phyloP scores from a whole-genome alignment of 2,329 filamentous ascomycete species.

The Ophiocordyceps camponoti-rufipedis region DNA sequence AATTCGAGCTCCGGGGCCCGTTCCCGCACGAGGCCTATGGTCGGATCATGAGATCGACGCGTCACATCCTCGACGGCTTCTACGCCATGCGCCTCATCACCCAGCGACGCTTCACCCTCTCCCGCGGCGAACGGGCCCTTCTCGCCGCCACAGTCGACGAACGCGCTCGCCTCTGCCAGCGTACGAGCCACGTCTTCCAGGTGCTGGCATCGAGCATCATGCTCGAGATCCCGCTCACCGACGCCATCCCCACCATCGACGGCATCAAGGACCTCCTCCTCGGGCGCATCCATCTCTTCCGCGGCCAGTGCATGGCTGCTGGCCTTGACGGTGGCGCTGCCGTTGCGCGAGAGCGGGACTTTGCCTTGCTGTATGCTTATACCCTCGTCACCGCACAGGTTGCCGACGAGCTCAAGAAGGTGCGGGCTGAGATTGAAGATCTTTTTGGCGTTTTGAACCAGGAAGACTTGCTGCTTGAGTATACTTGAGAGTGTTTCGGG shows the following conservation, averaged over 20 bases:
- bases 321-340: constrained; percentile 2
- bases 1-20: constrained; percentile 76
- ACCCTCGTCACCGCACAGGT: constrained; percentile 51
- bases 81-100: constrained; percentile 93
- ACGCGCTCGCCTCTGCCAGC: constrained; percentile 61
- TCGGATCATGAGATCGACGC: constrained; percentile 61
- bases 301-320: constrained; percentile 14
- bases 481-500: constrained; percentile 3
- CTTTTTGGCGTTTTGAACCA: constrained; percentile 46
- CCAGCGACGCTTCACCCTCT: constrained; percentile 56
- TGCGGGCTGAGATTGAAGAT: constrained; percentile 41
- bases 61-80: constrained; percentile 78
- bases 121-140: constrained; percentile 64
- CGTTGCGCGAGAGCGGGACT: constrained; percentile 47
- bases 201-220: constrained; percentile 89
- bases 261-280: constrained; percentile 67
- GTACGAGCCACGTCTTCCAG: constrained; percentile 74
- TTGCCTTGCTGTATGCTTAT: constrained; percentile 84
- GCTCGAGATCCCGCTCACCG: constrained; percentile 81
- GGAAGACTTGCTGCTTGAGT: constrained; percentile 38
- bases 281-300: constrained; percentile 74
- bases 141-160: constrained; percentile 65
- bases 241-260: constrained; percentile 70
- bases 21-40: constrained; percentile 62
- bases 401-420: constrained; percentile 42